Conservation (phyloP, 2,329 filamentous ascomycete species). For the Hypoxylon sp. region DNA sequence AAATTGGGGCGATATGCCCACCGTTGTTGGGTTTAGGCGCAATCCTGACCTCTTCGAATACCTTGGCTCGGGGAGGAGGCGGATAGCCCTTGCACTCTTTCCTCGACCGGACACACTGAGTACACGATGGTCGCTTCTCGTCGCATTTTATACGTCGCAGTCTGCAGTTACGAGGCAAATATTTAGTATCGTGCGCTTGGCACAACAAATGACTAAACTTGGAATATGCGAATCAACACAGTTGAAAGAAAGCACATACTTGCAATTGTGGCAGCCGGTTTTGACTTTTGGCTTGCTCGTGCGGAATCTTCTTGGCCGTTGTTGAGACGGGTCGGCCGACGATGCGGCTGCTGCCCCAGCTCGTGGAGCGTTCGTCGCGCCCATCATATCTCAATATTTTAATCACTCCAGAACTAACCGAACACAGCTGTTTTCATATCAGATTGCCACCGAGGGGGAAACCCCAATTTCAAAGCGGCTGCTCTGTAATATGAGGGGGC, state of each 20-base stretch:
- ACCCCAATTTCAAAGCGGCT: conserved; percentile 4
- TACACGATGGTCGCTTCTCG: conserved; percentile 72
- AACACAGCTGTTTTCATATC: conserved; percentile 35
- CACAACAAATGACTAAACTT: conserved; percentile 19
- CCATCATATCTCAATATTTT: conserved; percentile 33
- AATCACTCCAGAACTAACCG: conserved; percentile 21
- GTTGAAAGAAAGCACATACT: conserved; percentile 64
- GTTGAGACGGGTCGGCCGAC: conserved; percentile 48
- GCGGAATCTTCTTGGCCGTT: conserved; percentile 62
- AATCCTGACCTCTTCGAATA: conserved; percentile 61
- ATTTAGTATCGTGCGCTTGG: conserved; percentile 44
- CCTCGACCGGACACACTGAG: conserved; percentile 72
- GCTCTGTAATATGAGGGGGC: conserved; percentile 4
- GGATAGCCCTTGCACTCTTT: conserved; percentile 74
- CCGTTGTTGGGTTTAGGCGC: conserved; percentile 46
- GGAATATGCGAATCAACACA: conserved; percentile 20
- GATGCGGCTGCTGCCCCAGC: conserved; percentile 24
- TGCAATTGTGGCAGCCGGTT: conserved; percentile 77
- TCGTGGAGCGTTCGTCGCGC: conserved; percentile 20
- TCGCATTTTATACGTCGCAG: conserved; percentile 76
- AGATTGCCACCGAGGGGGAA: conserved; percentile 14
- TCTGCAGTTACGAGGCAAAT: conserved; percentile 56
- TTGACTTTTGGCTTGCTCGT: conserved; percentile 75
- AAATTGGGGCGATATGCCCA: conserved; percentile 20
- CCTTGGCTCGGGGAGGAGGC: conserved; percentile 66